Percentiles rank a stretch among this genome's conserved stretches.
Conservation (phyloP, 371 early-diverging fungal species). For the Apophysomyces ossiformis region DNA sequence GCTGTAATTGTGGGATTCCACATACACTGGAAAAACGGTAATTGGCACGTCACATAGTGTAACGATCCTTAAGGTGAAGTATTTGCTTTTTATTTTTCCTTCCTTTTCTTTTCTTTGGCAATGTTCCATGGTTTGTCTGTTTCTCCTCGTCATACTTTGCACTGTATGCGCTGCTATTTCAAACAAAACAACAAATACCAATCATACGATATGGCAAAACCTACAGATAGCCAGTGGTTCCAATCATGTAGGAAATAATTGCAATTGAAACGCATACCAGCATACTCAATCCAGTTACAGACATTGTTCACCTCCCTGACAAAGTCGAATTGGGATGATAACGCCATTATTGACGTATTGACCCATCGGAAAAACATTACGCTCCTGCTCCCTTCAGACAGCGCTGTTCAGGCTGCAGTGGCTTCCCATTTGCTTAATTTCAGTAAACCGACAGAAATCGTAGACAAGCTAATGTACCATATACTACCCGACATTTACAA, state of each 20-base stretch:
- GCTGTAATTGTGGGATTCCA: not conserved
- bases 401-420: conserved; percentile 15
- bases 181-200: not conserved
- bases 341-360: not conserved
- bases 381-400: conserved; percentile 18
- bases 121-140: conserved; percentile 6
- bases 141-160: not conserved
- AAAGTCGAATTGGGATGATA: not conserved
- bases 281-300: conserved; percentile 6
- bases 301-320: conserved; percentile 4
- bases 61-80: not conserved
- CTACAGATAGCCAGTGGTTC: conserved; percentile 5
- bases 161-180: conserved; percentile 3
- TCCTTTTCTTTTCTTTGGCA: not conserved
- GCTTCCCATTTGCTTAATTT: conserved; percentile 14
- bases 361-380: conserved; percentile 13
- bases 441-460: conserved; percentile 17
- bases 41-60: conserved; percentile 3
- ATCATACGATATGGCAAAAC: conserved; percentile 1
- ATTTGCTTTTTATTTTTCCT: not conserved
- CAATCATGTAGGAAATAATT: conserved; percentile 2
- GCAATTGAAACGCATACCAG: conserved; percentile 7
- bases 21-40: not conserved
- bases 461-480: conserved; percentile 20
- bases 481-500: conserved; percentile 16